These are phyloP conservation scores for Cadophora malorum DNA, from an alignment of 2,329 filamentous ascomycete species.

Conservation along the genomic window DNA sequence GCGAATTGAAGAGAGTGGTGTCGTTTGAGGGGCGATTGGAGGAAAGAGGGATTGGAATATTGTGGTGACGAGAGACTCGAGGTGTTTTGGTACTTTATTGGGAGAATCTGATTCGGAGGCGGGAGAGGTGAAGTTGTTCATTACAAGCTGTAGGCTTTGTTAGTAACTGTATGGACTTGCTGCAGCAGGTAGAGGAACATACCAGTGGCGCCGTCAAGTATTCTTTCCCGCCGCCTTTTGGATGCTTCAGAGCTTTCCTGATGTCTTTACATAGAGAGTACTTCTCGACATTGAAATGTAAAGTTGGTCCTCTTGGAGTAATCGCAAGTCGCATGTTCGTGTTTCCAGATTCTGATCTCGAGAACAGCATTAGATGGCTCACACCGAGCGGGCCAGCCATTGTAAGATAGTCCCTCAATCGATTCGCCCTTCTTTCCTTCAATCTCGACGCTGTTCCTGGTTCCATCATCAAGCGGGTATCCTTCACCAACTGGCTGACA, in stretches of 20 bases:
- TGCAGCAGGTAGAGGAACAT: slow-evolving; percentile 41
- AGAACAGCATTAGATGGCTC: slow-evolving; percentile 91
- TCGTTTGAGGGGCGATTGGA: slow-evolving; percentile 90
- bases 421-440: slow-evolving; percentile 89
- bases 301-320: slow-evolving; percentile 87
- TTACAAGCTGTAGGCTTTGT: slow-evolving; percentile 70
- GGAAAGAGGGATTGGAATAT: slow-evolving; percentile 97
- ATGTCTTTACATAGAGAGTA: slow-evolving; percentile 96
- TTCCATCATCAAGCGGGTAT: slow-evolving; percentile 94
- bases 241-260: slow-evolving; percentile 80
- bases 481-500: slow-evolving; percentile 87
- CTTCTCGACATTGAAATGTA: slow-evolving; percentile 93
- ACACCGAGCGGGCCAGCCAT: slow-evolving; percentile 97
- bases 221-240: slow-evolving; percentile 82
- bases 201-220: slow-evolving; percentile 84
- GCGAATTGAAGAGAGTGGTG: slow-evolving; percentile 89
- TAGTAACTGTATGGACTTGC: slow-evolving; percentile 34
- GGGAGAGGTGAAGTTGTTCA: slow-evolving; percentile 92
- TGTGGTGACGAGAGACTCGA: slow-evolving; percentile 90
- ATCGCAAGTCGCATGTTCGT: slow-evolving; percentile 89
- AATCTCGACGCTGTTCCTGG: slow-evolving; percentile 88
- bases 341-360: slow-evolving; percentile 86
- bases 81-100: slow-evolving; percentile 84
- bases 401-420: slow-evolving; percentile 87
- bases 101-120: slow-evolving; percentile 59